Base-by-base conservation (phyloP, 805 yeast species). In the Kodamaea restingae region DNA sequence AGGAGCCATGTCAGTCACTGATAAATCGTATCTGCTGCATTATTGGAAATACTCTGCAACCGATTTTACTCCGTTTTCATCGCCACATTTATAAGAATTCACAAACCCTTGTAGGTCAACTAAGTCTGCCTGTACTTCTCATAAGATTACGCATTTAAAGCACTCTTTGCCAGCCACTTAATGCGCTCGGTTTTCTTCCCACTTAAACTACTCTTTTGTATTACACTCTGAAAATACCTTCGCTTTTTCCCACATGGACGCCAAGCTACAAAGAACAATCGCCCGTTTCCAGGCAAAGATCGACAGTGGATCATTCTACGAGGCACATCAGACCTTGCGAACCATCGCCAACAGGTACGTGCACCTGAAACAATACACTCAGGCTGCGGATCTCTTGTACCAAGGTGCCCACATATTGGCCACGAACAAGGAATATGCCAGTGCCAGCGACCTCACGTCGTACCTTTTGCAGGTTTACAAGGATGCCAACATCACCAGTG, bases 271-370 rank as follows among this genome's bases (percentile, higher is more conserved):
- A 15, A 36, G 39, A 22, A 81, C 88, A 1, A 60, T 83, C 32
- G 77, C 71, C 15, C 67, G 93, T 48, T 84, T 83, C 64, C 76
- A 80, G 53, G 73, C 69, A 32, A 81, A 84, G 51, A 82, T 91
- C 46, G 76, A 73, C 36, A 73, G 73, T 36, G 87, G 86, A 2
- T 84, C 88, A 40, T 88, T 73, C 64, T 91, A 91, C 58, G 98
- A 93, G 58, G 98, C 98, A 0, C 96, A 91, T 58, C 98, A 93
- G 61, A 90, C 96, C 0, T 72, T 93, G 37, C 71, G 96, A 54
- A 88, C 98, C 4, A 84, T 91, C 39, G 85, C 86, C 30, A 88
- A 88, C 49, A 73, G 98, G 55, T 84, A 85, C 54, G 82, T 84
- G 31, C 78, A 85, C 46, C 56, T 80, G 17, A 78, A 78, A 44